phyloP scores from a whole-genome alignment of 768 basidiomycete species.

The Leccinum subtestaceum region DNA sequence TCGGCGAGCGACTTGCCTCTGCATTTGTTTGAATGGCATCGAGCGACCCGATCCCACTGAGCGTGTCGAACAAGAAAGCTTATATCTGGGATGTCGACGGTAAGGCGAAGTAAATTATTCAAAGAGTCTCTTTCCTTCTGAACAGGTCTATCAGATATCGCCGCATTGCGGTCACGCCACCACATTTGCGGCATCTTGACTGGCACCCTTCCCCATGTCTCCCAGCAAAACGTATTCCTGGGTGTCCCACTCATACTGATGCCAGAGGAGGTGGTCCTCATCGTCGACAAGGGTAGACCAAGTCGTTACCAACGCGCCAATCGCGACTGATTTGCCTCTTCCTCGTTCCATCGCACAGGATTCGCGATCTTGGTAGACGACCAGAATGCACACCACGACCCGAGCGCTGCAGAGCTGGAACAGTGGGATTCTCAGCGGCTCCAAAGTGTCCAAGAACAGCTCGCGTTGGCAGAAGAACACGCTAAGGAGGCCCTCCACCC shows the following conservation, averaged over 20 bases:
- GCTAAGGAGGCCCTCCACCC: conserved; percentile 41
- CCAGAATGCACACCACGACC: conserved; percentile 50
- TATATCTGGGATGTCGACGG: conserved; percentile 91
- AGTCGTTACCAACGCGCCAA: not conserved
- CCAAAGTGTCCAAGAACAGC: conserved; percentile 46
- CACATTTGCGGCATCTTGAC: conserved; percentile 80
- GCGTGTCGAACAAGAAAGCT: conserved; percentile 74
- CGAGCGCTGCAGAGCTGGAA: conserved; percentile 45
- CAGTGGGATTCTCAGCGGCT: conserved; percentile 53
- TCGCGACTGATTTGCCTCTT: not conserved
- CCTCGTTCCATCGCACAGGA: conserved; percentile 41
- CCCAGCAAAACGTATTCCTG: conserved; percentile 95
- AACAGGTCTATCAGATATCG: conserved; percentile 58
- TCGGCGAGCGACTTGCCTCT: not conserved
- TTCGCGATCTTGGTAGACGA: conserved; percentile 79
- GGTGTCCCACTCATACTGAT: conserved; percentile 86
- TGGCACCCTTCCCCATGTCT: conserved; percentile 91
- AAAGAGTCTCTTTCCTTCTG: not conserved
- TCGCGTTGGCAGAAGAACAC: conserved; percentile 48
- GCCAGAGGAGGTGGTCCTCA: conserved; percentile 89
- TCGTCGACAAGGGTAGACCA: conserved; percentile 71
- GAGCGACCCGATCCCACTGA: conserved; percentile 47
- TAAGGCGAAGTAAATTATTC: conserved; percentile 28
- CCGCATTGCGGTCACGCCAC: conserved; percentile 73
- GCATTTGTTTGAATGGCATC: conserved; percentile 8